Base-by-base conservation (phyloP, 192 early-diverging fungal genomes). In the Haplosporangium gracile region DNA sequence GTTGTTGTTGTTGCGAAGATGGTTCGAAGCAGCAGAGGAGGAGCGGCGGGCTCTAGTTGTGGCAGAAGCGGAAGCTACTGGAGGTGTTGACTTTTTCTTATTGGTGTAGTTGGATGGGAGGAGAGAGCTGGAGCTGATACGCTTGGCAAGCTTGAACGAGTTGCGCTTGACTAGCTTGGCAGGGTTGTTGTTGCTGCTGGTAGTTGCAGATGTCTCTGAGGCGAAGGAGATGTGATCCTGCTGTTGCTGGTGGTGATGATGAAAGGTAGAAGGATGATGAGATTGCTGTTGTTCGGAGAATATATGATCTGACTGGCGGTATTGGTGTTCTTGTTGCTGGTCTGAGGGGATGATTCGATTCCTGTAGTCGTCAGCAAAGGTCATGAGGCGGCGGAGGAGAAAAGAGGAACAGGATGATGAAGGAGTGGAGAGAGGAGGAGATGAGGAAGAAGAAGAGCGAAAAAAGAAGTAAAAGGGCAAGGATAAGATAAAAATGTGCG, bases 31-130 rank as follows among this genome's bases (percentile, higher is more conserved):
- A 29, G 71, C 39, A 26, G 42, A 40, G 45, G 71, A 45, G 15
- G 71, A 72, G 43, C 26, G 38, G 15, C 40, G 43, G 71, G 71
- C 38, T 29, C 71, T 45, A 16, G 40, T 68, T 45, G 34, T 9
- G 34, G 29, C 22, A 32, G 49, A 71, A 5, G 10, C 68, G 4
- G n/a, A 42, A 40, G 42, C 70, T 43, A 40, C 13, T 49, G 72
- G 36, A n/a, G 70, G 38, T 51, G 29, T 47, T 68, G 15, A 29
- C 20, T 45, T 83, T 16, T 60, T 83, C 72, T 74, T 78, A 39
- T 70, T 77, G 39, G 82, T 57, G 49, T 83, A 83, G 63, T 83
- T 83, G 53, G 76, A 47, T 2, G 82, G 77, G 5, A 83, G 77
- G 38, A 83, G 72, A 24, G 82, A 78, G 18, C 77, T 83, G 29